Base-by-base conservation (phyloP, 176 grass and related monocot genomes). In the Ensete ventricosum region DNA sequence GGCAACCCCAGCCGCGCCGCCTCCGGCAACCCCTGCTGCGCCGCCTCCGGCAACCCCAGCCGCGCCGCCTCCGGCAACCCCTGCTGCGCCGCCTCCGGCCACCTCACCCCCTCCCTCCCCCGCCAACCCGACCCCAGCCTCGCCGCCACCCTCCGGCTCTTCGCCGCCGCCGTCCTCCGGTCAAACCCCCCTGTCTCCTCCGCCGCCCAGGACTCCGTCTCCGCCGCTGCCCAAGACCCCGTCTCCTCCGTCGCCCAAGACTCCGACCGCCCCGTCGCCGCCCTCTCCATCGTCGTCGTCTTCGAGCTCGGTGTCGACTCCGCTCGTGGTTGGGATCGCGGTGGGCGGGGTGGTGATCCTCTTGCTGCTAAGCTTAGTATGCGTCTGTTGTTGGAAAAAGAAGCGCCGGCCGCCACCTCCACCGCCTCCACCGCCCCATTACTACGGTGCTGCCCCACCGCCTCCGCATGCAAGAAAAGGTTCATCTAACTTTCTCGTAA, bases 311-410 rank as follows among this genome's bases (percentile, higher is more conserved):
- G 2, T 26, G 5, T 55, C 72, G 22, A 55, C 12, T 19, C 9
- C 72, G 21, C 22, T 55, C 53, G 72, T 74, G 21, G 72, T 74
- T 74, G 72, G 72, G 1, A 11, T 74, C 7, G 51, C 53, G 19
- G 72, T 57, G 12, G 72, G 72, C 12, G 72, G 52, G 12, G 72
- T 55, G 11, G 72, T 74, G 53, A 55, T 55, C 72, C 52, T 74
- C 6, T 27, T 74, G 24, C 14, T 74, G 22, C 52, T 74, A 1
- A 34, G 21, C 52, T 16, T 74, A 5, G n/a, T 73, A 10, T 73
- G 71, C 53, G 12, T 55, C 14, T 58, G 25, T 55, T 55, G 52
- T 17, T 55, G 51, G 22, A 26, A 57, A 16, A 74, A 74, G 53
- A 74, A 57, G 13, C 72, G 53, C 21, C 21, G 72, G 53, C 71